phyloP scores from a whole-genome alignment of 192 early-diverging fungal species.

The Obelidium mucronatum region DNA sequence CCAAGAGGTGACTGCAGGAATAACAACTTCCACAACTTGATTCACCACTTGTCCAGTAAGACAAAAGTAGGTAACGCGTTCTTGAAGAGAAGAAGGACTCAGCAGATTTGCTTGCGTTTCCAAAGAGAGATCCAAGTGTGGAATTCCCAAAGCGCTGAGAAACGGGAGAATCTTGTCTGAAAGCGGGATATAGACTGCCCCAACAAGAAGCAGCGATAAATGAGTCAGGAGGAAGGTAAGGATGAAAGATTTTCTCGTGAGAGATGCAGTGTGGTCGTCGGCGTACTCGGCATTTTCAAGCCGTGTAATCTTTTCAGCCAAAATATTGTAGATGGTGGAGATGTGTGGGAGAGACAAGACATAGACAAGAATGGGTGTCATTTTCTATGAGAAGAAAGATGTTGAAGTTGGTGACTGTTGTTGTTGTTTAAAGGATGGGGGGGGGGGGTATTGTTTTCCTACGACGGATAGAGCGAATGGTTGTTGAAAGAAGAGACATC shows the following conservation, averaged over 20 bases:
- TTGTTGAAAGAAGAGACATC: too few species aligned
- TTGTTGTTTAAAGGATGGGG: too few species aligned
- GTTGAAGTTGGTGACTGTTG: too few species aligned
- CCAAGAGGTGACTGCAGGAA: conserved; percentile 64
- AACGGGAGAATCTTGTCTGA: conserved; percentile 68
- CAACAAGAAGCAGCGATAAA: conserved; percentile 83
- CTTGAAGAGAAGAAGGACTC: conserved; percentile 64
- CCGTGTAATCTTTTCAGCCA: conserved; percentile 70
- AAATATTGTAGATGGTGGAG: conserved; percentile 66
- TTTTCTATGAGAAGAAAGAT: conserved; percentile 9
- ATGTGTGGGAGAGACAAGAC: conserved; percentile 75
- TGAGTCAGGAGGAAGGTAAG: conserved; percentile 83
- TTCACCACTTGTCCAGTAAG: conserved; percentile 86
- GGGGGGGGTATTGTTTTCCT: too few species aligned
- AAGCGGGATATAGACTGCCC: conserved; percentile 88
- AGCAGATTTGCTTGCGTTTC: conserved; percentile 40
- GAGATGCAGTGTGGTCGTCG: conserved; percentile 69
- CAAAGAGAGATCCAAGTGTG: neutral
- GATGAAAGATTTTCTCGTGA: conserved; percentile 86
- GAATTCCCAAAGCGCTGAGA: conserved; percentile 46
- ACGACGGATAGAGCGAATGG: too few species aligned
- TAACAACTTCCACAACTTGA: conserved; percentile 74
- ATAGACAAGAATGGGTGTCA: conserved; percentile 79
- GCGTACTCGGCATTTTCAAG: conserved; percentile 86
- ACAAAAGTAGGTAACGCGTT: conserved; percentile 78